A percentile compares a stretch with the other conserved stretches of the same genome.
phyloP scores from a whole-genome alignment of 345 rosid species.

The Brassica napus region Da-Ae NC_063448.1:12092001-12092500 shows the following conservation, averaged over 20 bases:
- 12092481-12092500: neutral
- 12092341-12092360: slow-evolving; percentile 24
- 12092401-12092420: no score
- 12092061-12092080: no score
- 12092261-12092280: neutral
- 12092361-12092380: slow-evolving; percentile 13
- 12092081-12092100: no score
- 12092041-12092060: no score
- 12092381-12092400: neutral
- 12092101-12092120: no score
- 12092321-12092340: neutral
- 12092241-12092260: neutral
- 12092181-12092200: neutral
- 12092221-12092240: no score
- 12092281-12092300: neutral
- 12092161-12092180: neutral
- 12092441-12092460: neutral
- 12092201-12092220: neutral
- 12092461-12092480: slow-evolving; percentile 1
- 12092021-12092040: no score
- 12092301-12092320: neutral
- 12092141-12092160: no score
- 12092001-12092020: no score
- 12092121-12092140: no score
- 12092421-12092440: no score